These are phyloP conservation scores for Sedum album DNA, from an alignment of 164 flowering plant species.

Conservation along the genomic window DNA sequence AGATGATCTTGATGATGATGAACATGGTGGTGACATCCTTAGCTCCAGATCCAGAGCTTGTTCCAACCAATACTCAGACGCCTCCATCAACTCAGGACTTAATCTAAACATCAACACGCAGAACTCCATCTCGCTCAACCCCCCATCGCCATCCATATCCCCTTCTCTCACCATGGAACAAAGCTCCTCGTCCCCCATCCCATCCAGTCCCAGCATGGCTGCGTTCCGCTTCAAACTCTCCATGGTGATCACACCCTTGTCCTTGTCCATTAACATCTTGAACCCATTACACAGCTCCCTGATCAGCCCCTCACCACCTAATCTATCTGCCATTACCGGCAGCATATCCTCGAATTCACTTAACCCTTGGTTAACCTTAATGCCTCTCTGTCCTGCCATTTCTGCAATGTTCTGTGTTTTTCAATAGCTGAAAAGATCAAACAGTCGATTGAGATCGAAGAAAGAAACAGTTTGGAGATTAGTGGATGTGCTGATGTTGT, in stretches of 20 bases:
- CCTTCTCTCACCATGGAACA: conserved; percentile 42
- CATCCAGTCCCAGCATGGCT: conserved; percentile 26
- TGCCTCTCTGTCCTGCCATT: neutral
- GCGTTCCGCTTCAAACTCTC: conserved; percentile 46
- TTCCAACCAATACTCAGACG: conserved; percentile 29
- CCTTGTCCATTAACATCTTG: conserved; percentile 36
- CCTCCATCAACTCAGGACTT: conserved; percentile 47
- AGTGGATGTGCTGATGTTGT: neutral
- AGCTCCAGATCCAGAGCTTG: conserved; percentile 15
- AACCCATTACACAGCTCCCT: conserved; percentile 53
- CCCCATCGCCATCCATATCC: conserved; percentile 47
- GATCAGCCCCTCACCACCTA: conserved; percentile 46
- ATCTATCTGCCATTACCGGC: conserved; percentile 37
- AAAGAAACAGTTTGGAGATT: conserved; percentile 6
- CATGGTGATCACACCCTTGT: conserved; percentile 38
- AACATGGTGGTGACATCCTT: neutral
- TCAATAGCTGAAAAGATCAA: neutral
- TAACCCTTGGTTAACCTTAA: neutral
- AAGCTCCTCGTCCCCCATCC: conserved; percentile 41
- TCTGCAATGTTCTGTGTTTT: conserved; percentile 10
- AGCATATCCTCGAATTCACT: conserved; percentile 34
- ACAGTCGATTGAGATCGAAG: neutral
- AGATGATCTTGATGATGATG: neutral
- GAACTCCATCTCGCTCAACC: conserved; percentile 44
- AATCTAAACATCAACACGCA: conserved; percentile 53